These are phyloP conservation scores for Sporothrix protearum DNA, from an alignment of 2,329 filamentous ascomycete species.

Conservation along the genomic window DNA sequence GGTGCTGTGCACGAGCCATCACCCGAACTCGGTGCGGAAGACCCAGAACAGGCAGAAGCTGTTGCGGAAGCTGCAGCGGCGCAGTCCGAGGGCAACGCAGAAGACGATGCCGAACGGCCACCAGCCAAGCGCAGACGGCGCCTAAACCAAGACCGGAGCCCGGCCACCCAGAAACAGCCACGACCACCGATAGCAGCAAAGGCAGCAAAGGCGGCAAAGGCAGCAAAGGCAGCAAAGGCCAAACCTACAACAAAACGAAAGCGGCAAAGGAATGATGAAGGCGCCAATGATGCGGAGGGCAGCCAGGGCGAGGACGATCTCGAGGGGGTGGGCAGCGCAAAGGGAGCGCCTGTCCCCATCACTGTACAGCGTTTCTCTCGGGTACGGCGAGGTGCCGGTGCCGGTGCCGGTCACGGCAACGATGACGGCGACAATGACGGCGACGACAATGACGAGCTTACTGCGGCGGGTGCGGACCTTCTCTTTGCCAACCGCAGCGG, in stretches of 20 bases:
- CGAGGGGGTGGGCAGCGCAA: slow-evolving; percentile 31
- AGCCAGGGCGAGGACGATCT: slow-evolving; percentile 18
- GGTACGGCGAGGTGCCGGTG: slow-evolving; percentile 23
- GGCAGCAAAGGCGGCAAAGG: slow-evolving; percentile 4
- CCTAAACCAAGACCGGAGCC: slow-evolving; percentile 39
- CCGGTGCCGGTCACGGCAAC: too few relatives aligned
- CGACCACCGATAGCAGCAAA: slow-evolving; percentile 29
- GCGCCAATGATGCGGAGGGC: slow-evolving; percentile 30
- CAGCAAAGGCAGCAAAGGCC: slow-evolving; percentile 34
- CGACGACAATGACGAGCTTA: slow-evolving; percentile 37
- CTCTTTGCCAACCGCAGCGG: slow-evolving; percentile 52
- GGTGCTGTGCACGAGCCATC: slow-evolving; percentile 39
- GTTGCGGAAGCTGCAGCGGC: too few relatives aligned
- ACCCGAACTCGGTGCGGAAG: slow-evolving; percentile 42
- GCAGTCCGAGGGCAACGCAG: slow-evolving; percentile 29
- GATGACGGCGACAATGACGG: neutral
- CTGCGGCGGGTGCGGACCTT: slow-evolving; percentile 50
- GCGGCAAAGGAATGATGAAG: slow-evolving; percentile 28
- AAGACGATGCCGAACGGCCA: slow-evolving; percentile 31
- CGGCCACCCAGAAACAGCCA: slow-evolving; percentile 43
- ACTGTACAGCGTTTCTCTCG: slow-evolving; percentile 59
- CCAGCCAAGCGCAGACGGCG: slow-evolving; percentile 40
- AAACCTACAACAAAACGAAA: slow-evolving; percentile 29
- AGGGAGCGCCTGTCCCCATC: slow-evolving; percentile 45
- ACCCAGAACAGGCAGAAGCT: slow-evolving; percentile 34